Base-by-base conservation (phyloP, 2,329 filamentous ascomycete species). In the Fusarium setosum region DNA sequence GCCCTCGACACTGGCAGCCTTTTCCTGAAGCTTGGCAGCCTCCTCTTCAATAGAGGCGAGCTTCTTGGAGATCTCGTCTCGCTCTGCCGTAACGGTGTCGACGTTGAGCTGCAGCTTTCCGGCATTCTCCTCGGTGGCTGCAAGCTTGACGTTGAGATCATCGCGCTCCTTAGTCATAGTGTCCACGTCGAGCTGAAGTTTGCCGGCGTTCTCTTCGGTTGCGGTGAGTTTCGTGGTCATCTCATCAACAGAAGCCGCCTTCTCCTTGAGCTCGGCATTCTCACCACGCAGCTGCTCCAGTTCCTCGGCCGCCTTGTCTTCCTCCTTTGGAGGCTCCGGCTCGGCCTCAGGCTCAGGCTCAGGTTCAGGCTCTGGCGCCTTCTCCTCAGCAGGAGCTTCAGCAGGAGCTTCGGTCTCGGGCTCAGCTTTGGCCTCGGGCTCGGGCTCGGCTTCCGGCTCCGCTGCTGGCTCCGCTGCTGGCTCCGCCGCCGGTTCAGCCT, bases 31-130 rank as follows among this genome's bases (percentile, higher is more conserved):
- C 2, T 62, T 56, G 2, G 61, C 24, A 3, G 59, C 62, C 34
- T 69, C 59, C 24, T 69, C 64, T 4, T 68, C 62, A 0, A 61
- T 49, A 6, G 48, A 47, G 13, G 67, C 56, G 3, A 72, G 65
- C 50, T 72, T 72, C 54, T 61, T 58, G 6, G 69, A 61, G 11
- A 72, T 59, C 37, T 72, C 68, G 10, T 56, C 57, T 47, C 26
- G 26, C 44, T 47, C 44, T 32, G 26, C 44, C 8, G 44, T 34
- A 23, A 61, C 47, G 17, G 18, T 51, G 23, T 60, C 55, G 7
- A 48, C 54, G n/a, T 56, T 58, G 18, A 50, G 41, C 18, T 63
- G 51, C 0, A 63, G 42, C 32, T 60, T 47, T 4, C 49, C 61
- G 21, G 53, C 52, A 21, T 59, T 59, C 5, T 69, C 66, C 3